Conservation (phyloP, 805 yeast species). For the Zygosaccharomyces rouxii region DNA sequence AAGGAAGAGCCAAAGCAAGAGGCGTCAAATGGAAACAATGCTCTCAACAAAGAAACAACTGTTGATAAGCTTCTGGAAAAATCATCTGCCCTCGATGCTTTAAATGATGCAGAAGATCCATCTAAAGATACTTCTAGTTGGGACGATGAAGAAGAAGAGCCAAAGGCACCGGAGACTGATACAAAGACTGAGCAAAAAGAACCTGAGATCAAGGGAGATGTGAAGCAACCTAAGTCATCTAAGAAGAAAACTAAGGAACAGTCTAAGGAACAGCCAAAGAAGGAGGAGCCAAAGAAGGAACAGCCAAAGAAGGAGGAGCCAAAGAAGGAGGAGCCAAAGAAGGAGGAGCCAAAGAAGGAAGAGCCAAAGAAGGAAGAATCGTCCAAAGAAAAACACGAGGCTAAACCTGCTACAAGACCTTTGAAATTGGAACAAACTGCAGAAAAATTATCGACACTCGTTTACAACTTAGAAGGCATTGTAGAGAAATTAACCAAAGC, state of each 20-base stretch:
- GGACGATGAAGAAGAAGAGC: constrained; percentile 33
- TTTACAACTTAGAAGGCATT: constrained; percentile 52
- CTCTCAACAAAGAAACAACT: constrained; percentile 25
- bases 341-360: constrained; percentile 12
- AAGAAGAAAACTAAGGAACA: too few relatives aligned
- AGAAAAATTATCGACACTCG: constrained; percentile 59
- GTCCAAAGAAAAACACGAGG: constrained; percentile 9
- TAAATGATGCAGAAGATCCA: constrained; percentile 36
- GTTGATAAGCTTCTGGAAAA: constrained; percentile 30
- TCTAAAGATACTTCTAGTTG: constrained; percentile 32
- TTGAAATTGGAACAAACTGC: constrained; percentile 69
- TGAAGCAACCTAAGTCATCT: too few relatives aligned
- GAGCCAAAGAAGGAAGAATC: constrained; percentile 7
- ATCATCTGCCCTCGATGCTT: constrained; percentile 28
- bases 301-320: background rate
- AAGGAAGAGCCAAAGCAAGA: constrained; percentile 9
- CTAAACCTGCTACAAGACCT: constrained; percentile 27
- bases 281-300: background rate
- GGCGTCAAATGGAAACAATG: background rate
- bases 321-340: constrained; percentile 24
- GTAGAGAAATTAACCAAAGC: constrained; percentile 48
- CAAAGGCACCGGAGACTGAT: constrained; percentile 6
- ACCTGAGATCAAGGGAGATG: background rate
- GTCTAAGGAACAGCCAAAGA: too few relatives aligned
- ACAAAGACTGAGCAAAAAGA: constrained; percentile 7